Evolutionary conservation across 2,329 filamentous ascomycete genomes (phyloP), one percentile per base, ranked within the genome.

Genomic region (Calonectria hongkongensis): DNA sequence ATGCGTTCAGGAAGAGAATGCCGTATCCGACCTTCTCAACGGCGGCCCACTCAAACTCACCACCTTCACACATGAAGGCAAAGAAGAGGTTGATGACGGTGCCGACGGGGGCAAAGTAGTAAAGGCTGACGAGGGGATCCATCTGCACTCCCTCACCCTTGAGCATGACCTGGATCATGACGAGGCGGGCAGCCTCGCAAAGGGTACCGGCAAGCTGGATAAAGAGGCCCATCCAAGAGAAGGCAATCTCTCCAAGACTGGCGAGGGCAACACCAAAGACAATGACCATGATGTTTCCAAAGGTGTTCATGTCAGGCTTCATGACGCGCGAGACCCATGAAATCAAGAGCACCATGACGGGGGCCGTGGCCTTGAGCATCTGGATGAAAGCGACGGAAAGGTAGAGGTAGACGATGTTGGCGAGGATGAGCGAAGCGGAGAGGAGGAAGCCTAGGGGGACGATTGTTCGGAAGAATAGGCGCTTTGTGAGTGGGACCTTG

Each of bases 161-260:
- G 4, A 76, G 64, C 72, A 76, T 75, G 15, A 76, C 30, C 54
- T 76, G 75, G 0, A 75, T 68, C 74, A 75, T 65, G 0, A 76
- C 75, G 3, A 75, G 68, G 9, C 74, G 60, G 0, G 73, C 66
- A 8, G 71, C 74, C 36, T 76, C 74, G 15, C 73, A 76, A 2
- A 62, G 66, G 48, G 39, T 75, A 66, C 16, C 72, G 43, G 67
- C 74, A 63, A 45, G 30, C 67, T 69, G 67, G 30, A 70, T 65
- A 10, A 58, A n/a, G 13, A 70, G 47, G 1, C 68, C 68, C 9
- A 70, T 15, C 60, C 60, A 65, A 15, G 60, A 65, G 28, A 70
- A 70, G 27, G 36, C 36, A 30, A 70, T 70, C 18, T 70, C 60
- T 13, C 58, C 58, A 8, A 70, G 30, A 28, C 58, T 70, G 28